phyloP scores from a whole-genome alignment of 352 stramenopile genomes.

The Thalassiosira ordinaria region DNA sequence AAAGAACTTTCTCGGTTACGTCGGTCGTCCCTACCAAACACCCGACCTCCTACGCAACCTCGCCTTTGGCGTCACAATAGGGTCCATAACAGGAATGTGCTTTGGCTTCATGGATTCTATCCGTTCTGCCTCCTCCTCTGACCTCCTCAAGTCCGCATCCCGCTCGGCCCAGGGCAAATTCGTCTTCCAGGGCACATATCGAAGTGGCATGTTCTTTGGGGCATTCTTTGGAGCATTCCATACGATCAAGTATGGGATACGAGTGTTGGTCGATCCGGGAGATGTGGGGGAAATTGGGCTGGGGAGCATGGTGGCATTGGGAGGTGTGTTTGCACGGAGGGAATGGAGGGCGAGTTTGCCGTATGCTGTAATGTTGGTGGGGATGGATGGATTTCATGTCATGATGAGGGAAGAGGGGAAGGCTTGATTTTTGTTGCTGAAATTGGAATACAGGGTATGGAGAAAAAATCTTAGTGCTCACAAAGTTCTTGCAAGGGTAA shows the following conservation, averaged over 20 bases:
- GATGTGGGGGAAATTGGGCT: constrained; percentile 66
- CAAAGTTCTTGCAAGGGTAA: no score
- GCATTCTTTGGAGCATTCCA: constrained; percentile 81
- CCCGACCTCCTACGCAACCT: constrained; percentile 64
- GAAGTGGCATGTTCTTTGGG: constrained; percentile 73
- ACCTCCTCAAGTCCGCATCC: constrained; percentile 68
- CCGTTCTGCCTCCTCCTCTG: constrained; percentile 56
- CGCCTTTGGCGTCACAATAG: constrained; percentile 77
- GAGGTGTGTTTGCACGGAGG: constrained; percentile 57
- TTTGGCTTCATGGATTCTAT: constrained; percentile 86
- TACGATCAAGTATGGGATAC: constrained; percentile 56
- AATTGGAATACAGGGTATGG: no score
- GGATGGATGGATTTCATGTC: constrained; percentile 77
- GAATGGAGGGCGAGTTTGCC: constrained; percentile 70
- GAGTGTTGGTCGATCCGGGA: constrained; percentile 64
- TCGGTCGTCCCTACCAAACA: constrained; percentile 59
- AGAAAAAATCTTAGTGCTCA: no score
- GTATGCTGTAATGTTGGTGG: constrained; percentile 79
- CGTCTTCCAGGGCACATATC: constrained; percentile 75
- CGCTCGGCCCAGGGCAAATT: constrained; percentile 71
- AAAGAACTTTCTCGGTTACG: constrained; percentile 44
- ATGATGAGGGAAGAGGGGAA: constrained; percentile 76
- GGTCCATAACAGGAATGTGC: constrained; percentile 74
- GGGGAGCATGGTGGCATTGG: constrained; percentile 55
- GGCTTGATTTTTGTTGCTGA: no score